Evolutionary conservation across 2,329 filamentous ascomycete species (phyloP), one percentile per base, ranked within the genome.

Genomic region (Cordyceps tenuipes): DNA sequence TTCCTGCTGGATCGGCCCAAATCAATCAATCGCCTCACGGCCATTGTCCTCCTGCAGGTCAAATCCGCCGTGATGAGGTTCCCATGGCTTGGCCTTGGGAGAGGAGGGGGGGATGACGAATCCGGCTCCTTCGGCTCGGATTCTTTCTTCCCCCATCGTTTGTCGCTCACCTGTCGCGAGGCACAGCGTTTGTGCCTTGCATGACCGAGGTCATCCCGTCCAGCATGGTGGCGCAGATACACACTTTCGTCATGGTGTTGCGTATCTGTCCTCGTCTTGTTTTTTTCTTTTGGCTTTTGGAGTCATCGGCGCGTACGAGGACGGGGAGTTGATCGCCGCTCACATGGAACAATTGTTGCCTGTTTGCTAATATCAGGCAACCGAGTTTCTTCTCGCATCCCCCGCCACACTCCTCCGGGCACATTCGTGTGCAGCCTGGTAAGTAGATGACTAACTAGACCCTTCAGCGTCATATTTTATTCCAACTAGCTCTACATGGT

Each of bases 41-140:
- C 43, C 53, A 56, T 36, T 56, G 53, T 56, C 53, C 53, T 26
- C 41, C 41, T 56, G 39, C 52, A 55, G 23, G 41, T 19, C 10
- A 52, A 36, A 12, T 36, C 29, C 29, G 7, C 29, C 51, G 34
- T 54, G 36, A 54, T 54, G 36, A 12, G 13, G 3, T 36, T 36
- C 34, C 31, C 34, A 36, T 36, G 34, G 34, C n/a, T 39, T 13
- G 12, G 39, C n/a, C 3, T 36, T 36, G 34, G 34, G 23, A n/a
- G n/a, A n/a, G n/a, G n/a, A n/a, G 23, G 23, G 21, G 43, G 26
- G 53, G 19, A 56, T 41, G 46, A 44, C 47, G 39, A 51, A 23
- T 31, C 13, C 34, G 36, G 56, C 21, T 50, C n/a, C 17, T 50
- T 58, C 48, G 56, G 44, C 19, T 57, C 44, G 55, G 43, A 23